Evolutionary conservation across 352 stramenopile species (phyloP).

Genomic region (Phytophthora ramorum): DNA sequence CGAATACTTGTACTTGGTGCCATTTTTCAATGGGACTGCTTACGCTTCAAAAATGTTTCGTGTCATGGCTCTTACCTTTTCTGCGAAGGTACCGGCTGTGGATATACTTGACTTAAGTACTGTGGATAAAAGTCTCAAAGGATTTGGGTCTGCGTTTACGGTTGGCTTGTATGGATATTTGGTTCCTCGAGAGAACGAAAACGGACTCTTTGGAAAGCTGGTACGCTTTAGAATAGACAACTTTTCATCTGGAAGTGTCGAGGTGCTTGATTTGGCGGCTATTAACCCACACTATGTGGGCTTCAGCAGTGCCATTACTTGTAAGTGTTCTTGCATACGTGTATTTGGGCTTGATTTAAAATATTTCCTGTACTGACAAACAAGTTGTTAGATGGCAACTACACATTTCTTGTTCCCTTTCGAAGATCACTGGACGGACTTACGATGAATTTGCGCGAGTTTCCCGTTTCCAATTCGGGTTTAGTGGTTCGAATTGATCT

Average conservation of each 20-base stretch:
- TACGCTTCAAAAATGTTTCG: conserved; percentile 66
- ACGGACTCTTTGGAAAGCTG: conserved; percentile 66
- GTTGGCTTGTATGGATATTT: conserved; percentile 73
- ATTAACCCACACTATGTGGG: conserved; percentile 68
- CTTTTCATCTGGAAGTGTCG: conserved; percentile 48
- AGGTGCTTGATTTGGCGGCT: conserved; percentile 56
- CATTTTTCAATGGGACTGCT: conserved; percentile 63
- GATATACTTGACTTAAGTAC: conserved; percentile 59
- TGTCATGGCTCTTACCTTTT: conserved; percentile 63
- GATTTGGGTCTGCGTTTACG: conserved; percentile 68
- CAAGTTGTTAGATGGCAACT: conserved; percentile 50
- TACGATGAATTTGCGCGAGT: conserved; percentile 74
- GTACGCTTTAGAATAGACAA: conserved; percentile 59
- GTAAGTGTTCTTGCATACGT: conserved; percentile 35
- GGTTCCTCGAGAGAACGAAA: conserved; percentile 62
- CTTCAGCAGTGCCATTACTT: conserved; percentile 69
- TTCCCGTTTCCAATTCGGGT: conserved; percentile 70
- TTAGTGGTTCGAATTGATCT: conserved; percentile 68
- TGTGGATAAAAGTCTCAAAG: conserved; percentile 50
- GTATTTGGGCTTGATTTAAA: neutral
- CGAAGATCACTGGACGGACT: conserved; percentile 56
- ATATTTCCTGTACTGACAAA: neutral
- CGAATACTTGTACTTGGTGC: conserved; percentile 78
- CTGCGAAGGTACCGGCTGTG: conserved; percentile 48
- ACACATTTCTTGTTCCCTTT: conserved; percentile 71